Evolutionary conservation across 2,329 filamentous ascomycete species (phyloP).

Genomic region (Xenoacremonium recifei): DNA sequence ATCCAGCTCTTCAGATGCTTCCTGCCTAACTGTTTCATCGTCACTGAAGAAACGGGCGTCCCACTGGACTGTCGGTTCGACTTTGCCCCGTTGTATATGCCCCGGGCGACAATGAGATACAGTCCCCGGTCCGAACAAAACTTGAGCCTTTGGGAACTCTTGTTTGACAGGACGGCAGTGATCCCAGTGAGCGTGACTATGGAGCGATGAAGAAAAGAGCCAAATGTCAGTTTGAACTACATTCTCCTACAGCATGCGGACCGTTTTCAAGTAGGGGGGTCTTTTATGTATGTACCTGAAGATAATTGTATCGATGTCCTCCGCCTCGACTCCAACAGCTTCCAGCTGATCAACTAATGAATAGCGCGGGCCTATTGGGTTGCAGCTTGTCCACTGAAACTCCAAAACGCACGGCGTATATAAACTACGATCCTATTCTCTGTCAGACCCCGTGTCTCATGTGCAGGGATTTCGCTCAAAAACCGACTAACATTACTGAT

Average conservation of each 20-base stretch:
- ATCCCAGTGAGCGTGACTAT: slow-evolving; percentile 12
- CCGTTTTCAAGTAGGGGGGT: not conserved
- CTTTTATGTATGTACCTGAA: slow-evolving; percentile 5
- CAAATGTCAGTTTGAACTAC: not conserved
- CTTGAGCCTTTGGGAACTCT: slow-evolving; percentile 7
- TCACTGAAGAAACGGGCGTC: slow-evolving; percentile 9
- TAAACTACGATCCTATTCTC: slow-evolving; percentile 1
- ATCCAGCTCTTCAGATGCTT: slow-evolving; percentile 1
- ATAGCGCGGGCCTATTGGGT: slow-evolving; percentile 7
- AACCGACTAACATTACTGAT: slow-evolving; percentile 8
- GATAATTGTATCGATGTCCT: slow-evolving; percentile 3
- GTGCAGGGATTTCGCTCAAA: not conserved
- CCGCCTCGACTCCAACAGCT: not conserved
- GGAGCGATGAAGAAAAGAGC: not conserved
- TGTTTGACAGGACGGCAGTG: slow-evolving; percentile 6
- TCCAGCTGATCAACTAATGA: slow-evolving; percentile 3
- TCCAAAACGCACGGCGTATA: slow-evolving; percentile 10
- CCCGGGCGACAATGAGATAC: slow-evolving; percentile 6
- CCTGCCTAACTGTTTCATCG: not conserved
- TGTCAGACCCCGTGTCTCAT: not conserved
- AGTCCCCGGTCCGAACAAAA: slow-evolving; percentile 8
- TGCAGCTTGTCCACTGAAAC: slow-evolving; percentile 5
- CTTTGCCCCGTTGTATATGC: slow-evolving; percentile 1
- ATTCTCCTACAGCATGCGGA: not conserved
- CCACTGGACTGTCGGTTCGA: slow-evolving; percentile 7